Evolutionary conservation across 305 asterid species (phyloP).

Genomic region (Fraxinus dipetala): DNA sequence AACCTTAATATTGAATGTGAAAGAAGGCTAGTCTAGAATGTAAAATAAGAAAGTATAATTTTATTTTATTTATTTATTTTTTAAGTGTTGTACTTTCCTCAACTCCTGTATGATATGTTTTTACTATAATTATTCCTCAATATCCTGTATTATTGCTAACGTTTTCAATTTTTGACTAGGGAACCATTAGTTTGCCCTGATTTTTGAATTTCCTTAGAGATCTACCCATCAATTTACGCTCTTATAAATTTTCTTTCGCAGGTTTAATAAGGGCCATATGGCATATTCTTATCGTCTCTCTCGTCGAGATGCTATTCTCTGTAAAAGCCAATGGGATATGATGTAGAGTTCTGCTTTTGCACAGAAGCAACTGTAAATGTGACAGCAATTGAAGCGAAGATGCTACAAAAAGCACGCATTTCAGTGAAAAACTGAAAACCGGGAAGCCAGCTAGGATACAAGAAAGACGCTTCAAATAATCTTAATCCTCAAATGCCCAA

Average conservation of each 20-base stretch:
- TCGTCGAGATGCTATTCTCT: slow-evolving; percentile 1
- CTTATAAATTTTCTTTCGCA: background rate
- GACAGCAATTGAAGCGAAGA: background rate
- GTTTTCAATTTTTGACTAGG: background rate
- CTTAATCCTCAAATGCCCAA: background rate
- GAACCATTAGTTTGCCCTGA: background rate
- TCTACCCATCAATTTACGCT: background rate
- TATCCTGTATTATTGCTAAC: background rate
- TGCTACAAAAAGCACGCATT: background rate
- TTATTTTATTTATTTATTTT: background rate
- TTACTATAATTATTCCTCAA: background rate
- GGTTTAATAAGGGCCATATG: slow-evolving; percentile 13
- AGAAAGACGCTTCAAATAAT: background rate
- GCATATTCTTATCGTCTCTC: background rate
- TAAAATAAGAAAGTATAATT: background rate
- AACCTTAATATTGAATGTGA: background rate
- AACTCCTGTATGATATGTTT: background rate
- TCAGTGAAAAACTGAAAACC: background rate
- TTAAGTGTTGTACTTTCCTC: background rate
- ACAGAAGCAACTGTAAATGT: background rate
- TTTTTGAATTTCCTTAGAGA: background rate
- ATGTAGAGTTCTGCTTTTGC: background rate
- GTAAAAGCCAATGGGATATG: background rate
- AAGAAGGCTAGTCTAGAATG: background rate
- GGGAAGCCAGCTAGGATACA: background rate